Base-by-base conservation (phyloP, 805 yeast species). In the Cephaloascus albidus region DNA sequence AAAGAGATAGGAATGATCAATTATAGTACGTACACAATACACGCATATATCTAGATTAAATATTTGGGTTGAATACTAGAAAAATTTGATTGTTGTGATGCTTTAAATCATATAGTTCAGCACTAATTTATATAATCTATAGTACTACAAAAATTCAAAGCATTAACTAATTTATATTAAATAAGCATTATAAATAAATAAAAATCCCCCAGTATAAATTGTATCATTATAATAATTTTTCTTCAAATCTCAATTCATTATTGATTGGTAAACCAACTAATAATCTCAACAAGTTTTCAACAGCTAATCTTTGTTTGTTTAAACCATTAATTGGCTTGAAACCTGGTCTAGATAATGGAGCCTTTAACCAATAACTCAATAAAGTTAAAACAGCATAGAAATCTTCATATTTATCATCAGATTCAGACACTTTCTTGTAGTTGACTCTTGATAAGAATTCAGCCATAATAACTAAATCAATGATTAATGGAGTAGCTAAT, bases 311-410 rank as follows among this genome's bases (percentile, higher is more conserved):
- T 71, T 90, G 97, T 67, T 89, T 90, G 76, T 87, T 90, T 59
- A 89, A 74, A 20, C 97, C 96, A 55, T 89, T 89, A 53, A 89
- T 85, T 26, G 96, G 81, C 57, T 85, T 82, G 65, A 72, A 85
- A 3, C 96, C 96, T 37, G 87, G 85, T 65, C 90, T 85, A 37
- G 95, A 81, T 51, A 89, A 76, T 47, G 97, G 97, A 2, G 97
- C 97, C 72, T 89, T 89, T 57, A 90, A 78, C 97, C 97, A 89
- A 68, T 89, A 89, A 55, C 89, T 77, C 61, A 89, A 72, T 60
- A 88, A 84, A 15, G 94, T 77, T 57, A 90, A 71, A 37, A 90
- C 89, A 18, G 95, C 78, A 65, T 89, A 87, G 66, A 89, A 76
- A 43, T 72, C 68, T 47, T 82, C 76, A 61, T 68, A 85, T 35